A percentile compares a stretch with the other conserved stretches of the same genome.
Evolutionary conservation across 225 moss, liverwort and hornwort genomes (phyloP).

Genomic region (Physcomitrellopsis africana): DNA sequence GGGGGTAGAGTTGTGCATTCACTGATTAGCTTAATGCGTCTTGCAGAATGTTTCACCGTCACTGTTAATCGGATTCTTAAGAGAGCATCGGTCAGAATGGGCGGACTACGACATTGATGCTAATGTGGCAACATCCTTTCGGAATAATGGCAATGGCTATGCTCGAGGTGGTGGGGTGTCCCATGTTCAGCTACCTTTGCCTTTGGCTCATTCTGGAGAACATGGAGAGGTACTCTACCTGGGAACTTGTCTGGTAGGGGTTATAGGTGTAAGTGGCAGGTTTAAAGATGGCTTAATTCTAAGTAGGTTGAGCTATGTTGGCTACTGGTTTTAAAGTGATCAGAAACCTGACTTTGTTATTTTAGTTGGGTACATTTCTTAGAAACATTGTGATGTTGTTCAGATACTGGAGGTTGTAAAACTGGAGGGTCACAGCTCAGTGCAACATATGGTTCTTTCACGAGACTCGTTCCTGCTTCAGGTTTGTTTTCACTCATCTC

Average conservation of each 20-base stretch:
- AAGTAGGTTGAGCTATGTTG: background rate
- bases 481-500: slow-evolving; percentile 33
- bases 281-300: too few relatives aligned
- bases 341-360: too few relatives aligned
- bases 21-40: background rate
- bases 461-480: slow-evolving; percentile 77
- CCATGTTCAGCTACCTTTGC: slow-evolving; percentile 74
- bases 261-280: too few relatives aligned
- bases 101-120: slow-evolving; percentile 79
- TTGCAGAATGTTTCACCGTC: slow-evolving; percentile 86
- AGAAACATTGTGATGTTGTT: slow-evolving; percentile 8
- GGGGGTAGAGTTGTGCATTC: background rate
- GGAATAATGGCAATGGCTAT: slow-evolving; percentile 57
- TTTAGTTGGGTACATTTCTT: background rate
- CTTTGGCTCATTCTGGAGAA: slow-evolving; percentile 74
- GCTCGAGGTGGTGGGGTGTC: slow-evolving; percentile 36
- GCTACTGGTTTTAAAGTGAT: background rate
- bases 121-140: slow-evolving; percentile 67
- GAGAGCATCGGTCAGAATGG: slow-evolving; percentile 84
- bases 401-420: slow-evolving; percentile 92
- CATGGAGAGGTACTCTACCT: slow-evolving; percentile 67
- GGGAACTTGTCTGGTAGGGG: too few relatives aligned
- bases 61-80: slow-evolving; percentile 66
- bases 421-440: slow-evolving; percentile 66
- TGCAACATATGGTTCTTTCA: slow-evolving; percentile 55